Base-by-base conservation (phyloP, 305 asterid species). In the Fraxinus floribunda region DNA sequence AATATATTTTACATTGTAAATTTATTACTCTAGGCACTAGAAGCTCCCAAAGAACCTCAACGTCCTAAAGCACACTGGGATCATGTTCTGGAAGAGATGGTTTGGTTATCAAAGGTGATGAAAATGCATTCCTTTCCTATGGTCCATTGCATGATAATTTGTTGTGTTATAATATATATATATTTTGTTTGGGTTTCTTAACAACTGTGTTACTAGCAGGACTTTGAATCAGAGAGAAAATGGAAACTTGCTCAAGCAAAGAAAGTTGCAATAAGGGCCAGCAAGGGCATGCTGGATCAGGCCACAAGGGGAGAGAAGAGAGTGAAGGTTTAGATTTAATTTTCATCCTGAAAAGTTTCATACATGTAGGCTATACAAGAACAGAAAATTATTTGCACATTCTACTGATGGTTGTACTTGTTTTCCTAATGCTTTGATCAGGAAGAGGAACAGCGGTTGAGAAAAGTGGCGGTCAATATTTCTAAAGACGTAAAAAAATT, bases 21-120 rank as follows among this genome's bases (percentile, higher is more conserved):
- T 78, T 83, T 79, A 71, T 79, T 38, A 83, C 70, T 78, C 52
- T 84, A 95, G 99, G 97, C 95, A 35, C 99, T 92, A 79, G 99
- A 94, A 88, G 92, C 93, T 84, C 95, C 98, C 76, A 97, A 92
- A 90, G 98, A 93, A 90, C 99, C 98, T 76, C 90, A 80, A 66
- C 98, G 98, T 73, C 97, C 96, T 75, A 97, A 93, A 91, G 86
- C 98, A 75, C 99, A 97, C 52, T 97, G 99, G 99, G 99, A 97
- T 87, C 98, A 97, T 92, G 98, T 97, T 85, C 88, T 97, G 88
- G 98, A 95, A 84, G 99, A 97, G 94, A 97, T 97, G 99, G 95
- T 83, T 83, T 97, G 99, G 98, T 86, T 97, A 86, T 92, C 99
- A 76, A 95, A 95, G 98, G 99, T 97, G 86, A 87, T 75, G 7